Evolutionary conservation across 192 early-diverging fungal species (phyloP).

Genomic region (Backusella macrospora): DNA sequence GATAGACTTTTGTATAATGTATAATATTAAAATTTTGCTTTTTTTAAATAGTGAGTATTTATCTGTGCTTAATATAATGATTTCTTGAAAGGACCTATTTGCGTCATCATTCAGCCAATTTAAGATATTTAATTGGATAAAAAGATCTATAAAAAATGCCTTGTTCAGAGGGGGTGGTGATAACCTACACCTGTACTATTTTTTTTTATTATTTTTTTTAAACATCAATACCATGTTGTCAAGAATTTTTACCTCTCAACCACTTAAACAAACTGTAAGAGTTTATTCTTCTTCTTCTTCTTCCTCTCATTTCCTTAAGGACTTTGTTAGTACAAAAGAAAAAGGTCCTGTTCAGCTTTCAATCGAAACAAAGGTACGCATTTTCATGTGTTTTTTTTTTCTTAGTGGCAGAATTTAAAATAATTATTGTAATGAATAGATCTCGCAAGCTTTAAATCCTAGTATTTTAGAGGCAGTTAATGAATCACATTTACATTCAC

Average conservation of each 20-base stretch:
- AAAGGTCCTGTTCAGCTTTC: conserved; percentile 36
- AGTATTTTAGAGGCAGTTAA: conserved; percentile 70
- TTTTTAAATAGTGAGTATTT: too few species aligned
- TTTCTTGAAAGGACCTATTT: not conserved
- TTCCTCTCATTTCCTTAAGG: conserved; percentile 34
- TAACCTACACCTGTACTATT: not conserved
- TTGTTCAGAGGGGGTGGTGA: not conserved
- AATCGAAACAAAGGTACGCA: conserved; percentile 38
- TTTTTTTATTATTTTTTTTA: not conserved
- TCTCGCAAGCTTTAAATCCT: conserved; percentile 54
- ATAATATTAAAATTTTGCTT: not conserved
- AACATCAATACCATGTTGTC: not conserved
- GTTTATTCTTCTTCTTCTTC: conserved; percentile 18
- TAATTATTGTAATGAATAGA: not conserved
- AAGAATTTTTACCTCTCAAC: conserved; percentile 14
- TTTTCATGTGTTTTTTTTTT: not conserved
- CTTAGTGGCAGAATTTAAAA: not conserved
- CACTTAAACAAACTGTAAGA: not conserved
- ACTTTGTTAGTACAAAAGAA: conserved; percentile 31
- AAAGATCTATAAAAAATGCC: not conserved
- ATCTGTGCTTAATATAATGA: too few species aligned
- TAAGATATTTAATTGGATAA: not conserved
- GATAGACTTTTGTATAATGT: not conserved
- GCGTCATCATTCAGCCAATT: not conserved
- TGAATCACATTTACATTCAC: conserved; percentile 77